Base-by-base conservation (phyloP, 805 yeast species). In the Cyberlindnera japonica region DNA sequence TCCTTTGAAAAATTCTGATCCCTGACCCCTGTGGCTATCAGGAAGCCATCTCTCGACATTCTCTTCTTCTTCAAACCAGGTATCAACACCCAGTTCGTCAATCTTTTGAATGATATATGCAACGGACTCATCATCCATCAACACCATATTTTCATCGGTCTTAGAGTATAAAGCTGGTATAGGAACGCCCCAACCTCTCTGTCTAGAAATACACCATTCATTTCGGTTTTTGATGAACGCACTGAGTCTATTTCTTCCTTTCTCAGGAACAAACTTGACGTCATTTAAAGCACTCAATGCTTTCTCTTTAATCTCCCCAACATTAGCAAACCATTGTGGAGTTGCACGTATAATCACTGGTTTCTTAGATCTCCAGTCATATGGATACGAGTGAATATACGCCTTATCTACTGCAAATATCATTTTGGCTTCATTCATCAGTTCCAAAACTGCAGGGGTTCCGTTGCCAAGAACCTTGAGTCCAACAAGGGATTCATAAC, bases 151-250 rank as follows among this genome's bases (percentile, higher is more conserved):
- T 2, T 85, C 75, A 26, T 68, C 68, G 12, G 36, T 45, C 39
- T 65, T 67, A 33, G 75, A 67, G 62, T 82, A 85, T 8, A 93
- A 63, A 1, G 85, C 93, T 1, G 99, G 98, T 28, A 93, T 84
- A 2, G 99, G 99, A 24, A 93, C 97, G 33, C 99, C 99, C 99
- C 99, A 93, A 15, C 77, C 72, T 49, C 99, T 77, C 60, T 93
- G 99, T 53, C 99, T 72, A 2, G 98, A 90, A 23, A 93, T 89
- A 64, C 99, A 93, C 99, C 99, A 93, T 57, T 93, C 99, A 47
- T 79, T 78, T 63, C 99, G 76, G 36, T 81, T 79, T 16, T 67
- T 69, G 21, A 89, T 73, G 57, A 91, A 93, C 12, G 95, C 76
- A 3, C 69, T 53, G 24, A 93, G 70, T 47, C 98, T 71, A 37